Conservation (phyloP, 2,329 filamentous ascomycete species). For the Westerdykella ornata region DNA sequence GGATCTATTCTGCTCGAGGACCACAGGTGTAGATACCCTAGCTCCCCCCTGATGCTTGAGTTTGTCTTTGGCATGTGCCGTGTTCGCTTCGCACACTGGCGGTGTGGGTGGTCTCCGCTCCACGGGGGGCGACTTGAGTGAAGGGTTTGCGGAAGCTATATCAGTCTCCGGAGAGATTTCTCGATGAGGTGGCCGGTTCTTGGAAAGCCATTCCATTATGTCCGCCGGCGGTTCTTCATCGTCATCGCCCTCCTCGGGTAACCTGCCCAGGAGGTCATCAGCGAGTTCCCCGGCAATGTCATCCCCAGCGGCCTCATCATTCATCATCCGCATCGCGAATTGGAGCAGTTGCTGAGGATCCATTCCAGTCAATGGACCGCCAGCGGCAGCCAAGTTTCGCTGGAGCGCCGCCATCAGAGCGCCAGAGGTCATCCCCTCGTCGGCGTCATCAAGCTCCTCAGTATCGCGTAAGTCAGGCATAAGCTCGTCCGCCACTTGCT, state of each 20-base stretch:
- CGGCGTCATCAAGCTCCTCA: constrained; percentile 10
- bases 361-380: constrained; percentile 34
- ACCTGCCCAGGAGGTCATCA: constrained; percentile 37
- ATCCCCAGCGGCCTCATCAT: constrained; percentile 36
- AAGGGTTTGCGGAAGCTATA: neutral
- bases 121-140: constrained; percentile 7
- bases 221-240: constrained; percentile 19
- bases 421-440: constrained; percentile 31
- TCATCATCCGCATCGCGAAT: constrained; percentile 42
- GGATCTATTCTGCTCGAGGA: neutral
- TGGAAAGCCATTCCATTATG: constrained; percentile 29
- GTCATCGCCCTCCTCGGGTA: constrained; percentile 24
- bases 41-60: too few species aligned
- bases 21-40: too few species aligned
- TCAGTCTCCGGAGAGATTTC: constrained; percentile 4
- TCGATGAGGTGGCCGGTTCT: constrained; percentile 22
- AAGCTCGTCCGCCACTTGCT: constrained; percentile 4
- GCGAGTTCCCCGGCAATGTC: constrained; percentile 41
- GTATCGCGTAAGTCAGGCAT: constrained; percentile 8
- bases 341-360: constrained; percentile 40
- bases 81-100: constrained; percentile 18
- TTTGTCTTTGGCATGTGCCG: neutral
- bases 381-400: constrained; percentile 28
- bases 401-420: constrained; percentile 35
- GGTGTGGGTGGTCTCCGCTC: constrained; percentile 15